Base-by-base conservation (phyloP, 1,284 basidiomycete genomes). In the Cryptococcus jaspeensis region DNA sequence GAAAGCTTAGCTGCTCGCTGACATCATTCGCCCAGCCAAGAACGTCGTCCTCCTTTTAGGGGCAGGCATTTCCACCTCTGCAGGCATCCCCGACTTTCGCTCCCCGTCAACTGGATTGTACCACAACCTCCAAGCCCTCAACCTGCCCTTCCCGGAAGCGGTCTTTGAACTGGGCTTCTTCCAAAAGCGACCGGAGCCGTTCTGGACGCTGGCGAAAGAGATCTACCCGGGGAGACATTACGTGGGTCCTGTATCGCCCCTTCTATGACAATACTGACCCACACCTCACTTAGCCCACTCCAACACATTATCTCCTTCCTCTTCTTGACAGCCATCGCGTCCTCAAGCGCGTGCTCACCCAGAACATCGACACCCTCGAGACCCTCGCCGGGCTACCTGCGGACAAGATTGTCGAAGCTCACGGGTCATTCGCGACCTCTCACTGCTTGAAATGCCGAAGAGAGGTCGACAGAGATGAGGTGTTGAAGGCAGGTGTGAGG, bases 141-240 rank as follows among this genome's bases (percentile, higher is more conserved):
- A 83, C 36, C 71, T 84, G 16, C 81, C 82, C 0, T 80, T 81
- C 50, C 81, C 82, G 0, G 82, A 84, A 67, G 82, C 82, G 0
- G 81, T 84, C 18, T 84, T 84, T 59, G 81, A 82, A 52, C 71
- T 84, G 35, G 69, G 69, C 28, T 79, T 70, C 59, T 82, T 77
- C 67, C 67, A 63, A 55, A 56, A 48, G 48, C 75, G 60, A 58
- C 80, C 64, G 1, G 65, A 73, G 68, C 74, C 72, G 85, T 90
- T 93, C 73, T 92, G 92, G 73, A 87, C 86, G 0, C 84, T 94
- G 40, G 91, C 91, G 0, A 87, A 89, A 60, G 95, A 97, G 67
- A 83, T 99, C 2, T 94, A 92, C 69, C 94, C 78, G 3, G 74
- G 74, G 3, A 75, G 73, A 60, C 70, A 72, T 62, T 63, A 63